Conservation (phyloP, 1,139 yeast species). For the Suhomyces taliae region DNA sequence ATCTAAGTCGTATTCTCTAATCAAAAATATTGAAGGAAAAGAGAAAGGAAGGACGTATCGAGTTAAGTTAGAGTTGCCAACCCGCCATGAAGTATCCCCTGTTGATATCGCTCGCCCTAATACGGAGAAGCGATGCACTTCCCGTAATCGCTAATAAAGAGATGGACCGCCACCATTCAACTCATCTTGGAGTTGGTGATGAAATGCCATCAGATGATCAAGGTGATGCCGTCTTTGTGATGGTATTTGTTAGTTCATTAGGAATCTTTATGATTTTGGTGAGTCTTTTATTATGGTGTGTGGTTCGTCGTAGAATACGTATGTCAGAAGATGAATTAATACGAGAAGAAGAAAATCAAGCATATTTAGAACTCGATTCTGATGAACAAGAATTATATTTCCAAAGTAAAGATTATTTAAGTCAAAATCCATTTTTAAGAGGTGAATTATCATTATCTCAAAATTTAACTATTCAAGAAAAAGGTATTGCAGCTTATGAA, state of each 20-base stretch:
- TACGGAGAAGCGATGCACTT: slow-evolving; percentile 6
- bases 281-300: slow-evolving; percentile 6
- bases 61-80: neutral
- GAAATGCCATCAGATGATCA: neutral
- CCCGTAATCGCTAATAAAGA: slow-evolving; percentile 1
- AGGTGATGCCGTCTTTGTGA: slow-evolving; percentile 2
- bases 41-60: too few species aligned
- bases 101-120: slow-evolving; percentile 2
- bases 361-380: slow-evolving; percentile 60
- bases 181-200: neutral
- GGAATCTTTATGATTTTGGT: slow-evolving; percentile 7
- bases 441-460: slow-evolving; percentile 48
- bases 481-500: slow-evolving; percentile 93
- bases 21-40: too few species aligned
- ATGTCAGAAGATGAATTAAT: slow-evolving; percentile 53
- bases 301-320: slow-evolving; percentile 12
- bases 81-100: slow-evolving; percentile 1
- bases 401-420: slow-evolving; percentile 61
- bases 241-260: slow-evolving; percentile 2
- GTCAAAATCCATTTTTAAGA: slow-evolving; percentile 55
- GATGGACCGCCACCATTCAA: neutral
- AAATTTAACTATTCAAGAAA: slow-evolving; percentile 74
- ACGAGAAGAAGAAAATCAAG: slow-evolving; percentile 62
- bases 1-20: too few species aligned
- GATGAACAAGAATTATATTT: slow-evolving; percentile 81